Conservation (phyloP, 208 protist genomes). For the Novymonas esmeraldas region DNA sequence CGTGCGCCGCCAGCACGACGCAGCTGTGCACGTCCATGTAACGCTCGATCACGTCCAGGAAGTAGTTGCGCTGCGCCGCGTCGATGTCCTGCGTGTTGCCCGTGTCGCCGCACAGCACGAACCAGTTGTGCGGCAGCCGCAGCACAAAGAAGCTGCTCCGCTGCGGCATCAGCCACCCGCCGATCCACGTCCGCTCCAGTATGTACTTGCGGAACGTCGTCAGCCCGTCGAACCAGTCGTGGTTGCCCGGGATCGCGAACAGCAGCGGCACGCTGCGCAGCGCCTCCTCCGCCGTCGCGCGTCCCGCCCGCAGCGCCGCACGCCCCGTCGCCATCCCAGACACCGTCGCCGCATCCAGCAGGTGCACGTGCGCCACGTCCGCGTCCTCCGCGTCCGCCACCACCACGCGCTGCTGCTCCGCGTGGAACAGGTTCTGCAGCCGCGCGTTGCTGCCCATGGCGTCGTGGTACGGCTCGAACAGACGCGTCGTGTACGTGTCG, state of each 20-base stretch:
- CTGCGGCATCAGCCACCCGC: slow-evolving; percentile 90
- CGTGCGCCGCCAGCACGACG: slow-evolving; percentile 70
- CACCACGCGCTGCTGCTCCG: slow-evolving; percentile 47
- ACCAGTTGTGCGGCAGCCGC: slow-evolving; percentile 84
- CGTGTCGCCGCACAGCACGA: slow-evolving; percentile 82
- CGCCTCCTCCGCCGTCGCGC: slow-evolving; percentile 47
- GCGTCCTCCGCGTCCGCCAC: slow-evolving; percentile 40
- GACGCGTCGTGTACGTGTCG: slow-evolving; percentile 70
- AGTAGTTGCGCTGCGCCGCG: slow-evolving; percentile 83
- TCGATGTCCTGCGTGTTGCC: slow-evolving; percentile 82
- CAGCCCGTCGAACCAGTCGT: slow-evolving; percentile 92
- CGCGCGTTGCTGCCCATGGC: slow-evolving; percentile 47
- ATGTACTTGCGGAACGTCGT: slow-evolving; percentile 83
- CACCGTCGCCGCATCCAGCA: slow-evolving; percentile 57
- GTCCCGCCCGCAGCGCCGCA: slow-evolving; percentile 25
- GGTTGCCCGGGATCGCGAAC: slow-evolving; percentile 88
- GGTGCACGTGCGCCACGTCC: slow-evolving; percentile 58
- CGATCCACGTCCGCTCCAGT: slow-evolving; percentile 67
- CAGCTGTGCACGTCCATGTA: slow-evolving; percentile 75
- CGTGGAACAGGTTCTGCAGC: slow-evolving; percentile 56
- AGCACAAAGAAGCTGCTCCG: slow-evolving; percentile 81
- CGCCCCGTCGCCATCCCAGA: slow-evolving; percentile 33
- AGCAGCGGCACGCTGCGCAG: slow-evolving; percentile 69
- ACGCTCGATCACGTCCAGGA: slow-evolving; percentile 68
- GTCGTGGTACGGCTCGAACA: slow-evolving; percentile 78